Evolutionary conservation across 352 stramenopile genomes (phyloP), one percentile per base, ranked within the genome.

Genomic region (Phytophthora megakarya): DNA sequence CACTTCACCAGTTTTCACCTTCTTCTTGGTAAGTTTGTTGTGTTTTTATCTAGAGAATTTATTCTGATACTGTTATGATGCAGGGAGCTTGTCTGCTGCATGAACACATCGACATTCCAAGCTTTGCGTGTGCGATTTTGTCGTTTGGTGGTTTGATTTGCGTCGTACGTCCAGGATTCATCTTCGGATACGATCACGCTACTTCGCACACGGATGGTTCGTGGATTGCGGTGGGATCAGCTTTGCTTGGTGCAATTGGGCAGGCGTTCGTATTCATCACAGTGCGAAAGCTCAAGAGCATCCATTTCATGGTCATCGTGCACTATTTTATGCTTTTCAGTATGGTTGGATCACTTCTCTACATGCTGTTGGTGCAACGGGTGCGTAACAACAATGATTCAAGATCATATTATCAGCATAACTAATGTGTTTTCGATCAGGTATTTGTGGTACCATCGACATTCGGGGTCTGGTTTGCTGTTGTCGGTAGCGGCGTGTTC

Each of bases 281-380:
- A 0, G 81, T 94, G 46, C 83, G 86, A 11, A 80, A 88, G 61
- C 67, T 92, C 10, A 81, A 81, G 43, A 52, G 65, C 1, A 71
- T 92, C 35, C 53, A 85, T 38, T 72, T 85, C 16, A 72, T 78
- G 45, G 80, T 92, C 23, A 77, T 94, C 23, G 66, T 92, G 21
- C 78, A 94, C 72, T 92, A 94, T 68, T 92, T 92, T 26, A 82
- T 94, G 80, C 64, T 91, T 1, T 85, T 84, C 30, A 89, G 73
- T 46, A 64, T 76, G 21, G 23, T 76, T 15, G 49, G 64, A 21
- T 87, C 86, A 54, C 43, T 78, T 16, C 11, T 81, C 2, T 89
- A 84, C 65, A 81, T 93, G 42, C 51, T 62, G 1, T 10, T 90
- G 18, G 67, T 90, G n/a, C 59, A 89, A 49, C 66, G 61, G 63